Conservation (phyloP, 2,329 filamentous ascomycete genomes). For the Sporothrix schenckii region DNA sequence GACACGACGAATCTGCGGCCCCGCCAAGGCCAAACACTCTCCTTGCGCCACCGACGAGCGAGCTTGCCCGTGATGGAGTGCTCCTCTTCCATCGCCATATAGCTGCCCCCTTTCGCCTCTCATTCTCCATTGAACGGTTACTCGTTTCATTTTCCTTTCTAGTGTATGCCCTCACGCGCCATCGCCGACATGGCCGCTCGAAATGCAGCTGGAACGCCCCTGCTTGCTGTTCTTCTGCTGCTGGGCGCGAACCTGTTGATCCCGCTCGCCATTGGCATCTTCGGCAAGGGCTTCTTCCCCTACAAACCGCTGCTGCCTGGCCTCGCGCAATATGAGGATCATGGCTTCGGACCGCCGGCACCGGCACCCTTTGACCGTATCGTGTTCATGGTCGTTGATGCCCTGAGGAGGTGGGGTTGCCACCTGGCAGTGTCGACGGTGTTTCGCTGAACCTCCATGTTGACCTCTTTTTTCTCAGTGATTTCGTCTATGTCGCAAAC, state of each 20-base stretch:
- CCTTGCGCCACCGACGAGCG: conserved; percentile 4
- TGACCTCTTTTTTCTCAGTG: conserved; percentile 55
- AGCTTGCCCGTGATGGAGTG: conserved; percentile 26
- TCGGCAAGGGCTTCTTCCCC: conserved; percentile 92
- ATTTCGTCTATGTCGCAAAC: conserved; percentile 82
- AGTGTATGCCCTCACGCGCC: neutral
- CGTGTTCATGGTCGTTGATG: conserved; percentile 98
- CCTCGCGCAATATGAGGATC: conserved; percentile 67
- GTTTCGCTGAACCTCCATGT: neutral
- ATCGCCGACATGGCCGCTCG: conserved; percentile 3
- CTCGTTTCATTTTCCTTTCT: neutral
- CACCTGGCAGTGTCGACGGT: neutral
- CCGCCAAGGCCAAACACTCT: neutral
- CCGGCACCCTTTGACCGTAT: conserved; percentile 80
- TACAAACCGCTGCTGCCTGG: conserved; percentile 94
- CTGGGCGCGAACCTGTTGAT: conserved; percentile 75
- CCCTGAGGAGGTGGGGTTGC: conserved; percentile 71
- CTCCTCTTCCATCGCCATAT: neutral
- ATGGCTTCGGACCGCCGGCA: conserved; percentile 60
- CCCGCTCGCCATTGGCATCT: conserved; percentile 71
- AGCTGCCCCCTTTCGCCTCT: neutral
- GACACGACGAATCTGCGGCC: neutral
- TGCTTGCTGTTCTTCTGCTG: conserved; percentile 52
- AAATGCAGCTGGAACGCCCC: neutral
- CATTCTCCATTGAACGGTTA: neutral